phyloP scores from a whole-genome alignment of 208 protist genomes.

The Herpetomonas tarakana region DNA sequence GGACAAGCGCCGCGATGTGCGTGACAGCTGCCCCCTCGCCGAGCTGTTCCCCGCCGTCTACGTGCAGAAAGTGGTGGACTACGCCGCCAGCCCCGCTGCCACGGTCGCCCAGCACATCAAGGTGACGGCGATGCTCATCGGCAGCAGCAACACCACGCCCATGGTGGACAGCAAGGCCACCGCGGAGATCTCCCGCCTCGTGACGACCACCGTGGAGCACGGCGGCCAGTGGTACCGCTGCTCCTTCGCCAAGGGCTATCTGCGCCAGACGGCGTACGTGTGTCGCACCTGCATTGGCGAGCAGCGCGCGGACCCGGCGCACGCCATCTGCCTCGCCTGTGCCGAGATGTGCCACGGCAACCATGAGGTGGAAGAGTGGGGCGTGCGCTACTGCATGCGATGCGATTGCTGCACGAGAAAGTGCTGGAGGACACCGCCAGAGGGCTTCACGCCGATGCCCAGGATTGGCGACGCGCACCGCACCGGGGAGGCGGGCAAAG shows the following conservation, averaged over 20 bases:
- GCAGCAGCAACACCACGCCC: conserved; percentile 29
- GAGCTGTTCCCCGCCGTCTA: conserved; percentile 32
- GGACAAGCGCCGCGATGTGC: conserved; percentile 29
- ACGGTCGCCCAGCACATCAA: conserved; percentile 29
- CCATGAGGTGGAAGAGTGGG: conserved; percentile 86
- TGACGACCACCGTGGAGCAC: conserved; percentile 63
- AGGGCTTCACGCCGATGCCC: conserved; percentile 1
- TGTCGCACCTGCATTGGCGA: conserved; percentile 75
- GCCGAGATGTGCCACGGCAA: conserved; percentile 74
- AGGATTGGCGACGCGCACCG: conserved; percentile 2
- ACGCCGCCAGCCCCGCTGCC: conserved; percentile 5
- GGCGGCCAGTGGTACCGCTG: conserved; percentile 70
- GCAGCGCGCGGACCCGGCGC: conserved; percentile 49
- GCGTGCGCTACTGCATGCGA: conserved; percentile 79
- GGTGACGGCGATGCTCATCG: conserved; percentile 67
- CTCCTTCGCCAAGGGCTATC: conserved; percentile 72
- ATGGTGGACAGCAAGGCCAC: conserved; percentile 49
- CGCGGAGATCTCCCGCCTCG: conserved; percentile 63
- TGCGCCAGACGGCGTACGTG: conserved; percentile 71
- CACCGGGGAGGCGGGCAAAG: not conserved
- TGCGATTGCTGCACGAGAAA: conserved; percentile 84
- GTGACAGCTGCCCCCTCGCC: conserved; percentile 18
- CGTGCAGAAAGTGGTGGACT: conserved; percentile 14
- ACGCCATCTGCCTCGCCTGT: conserved; percentile 77
- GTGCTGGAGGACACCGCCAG: conserved; percentile 39